Conservation (phyloP, 352 stramenopile species). For the Globisporangium uncinulatum region DNA sequence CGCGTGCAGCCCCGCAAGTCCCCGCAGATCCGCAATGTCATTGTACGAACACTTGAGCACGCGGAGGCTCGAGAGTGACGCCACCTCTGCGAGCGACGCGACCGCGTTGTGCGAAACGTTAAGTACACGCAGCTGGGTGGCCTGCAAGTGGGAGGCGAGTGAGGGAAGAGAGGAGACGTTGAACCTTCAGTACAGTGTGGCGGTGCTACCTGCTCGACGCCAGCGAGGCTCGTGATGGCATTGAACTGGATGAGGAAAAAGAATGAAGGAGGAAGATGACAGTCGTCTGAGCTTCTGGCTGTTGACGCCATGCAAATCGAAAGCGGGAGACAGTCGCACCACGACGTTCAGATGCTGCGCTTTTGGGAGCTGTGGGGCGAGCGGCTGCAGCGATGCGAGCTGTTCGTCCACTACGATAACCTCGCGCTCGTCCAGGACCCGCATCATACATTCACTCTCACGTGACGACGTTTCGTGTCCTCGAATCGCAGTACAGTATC, state of each 20-base stretch:
- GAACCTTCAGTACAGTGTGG: not conserved
- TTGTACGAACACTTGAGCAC: conserved; percentile 59
- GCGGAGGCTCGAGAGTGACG: conserved; percentile 29
- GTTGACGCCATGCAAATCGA: not conserved
- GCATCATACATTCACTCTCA: conserved; percentile 19
- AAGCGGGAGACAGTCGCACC: conserved; percentile 16
- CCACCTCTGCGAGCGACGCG: conserved; percentile 34
- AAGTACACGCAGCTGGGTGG: conserved; percentile 38
- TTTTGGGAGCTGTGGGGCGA: conserved; percentile 14
- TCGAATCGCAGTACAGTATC: not conserved
- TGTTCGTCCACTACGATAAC: conserved; percentile 54
- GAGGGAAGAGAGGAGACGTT: not conserved
- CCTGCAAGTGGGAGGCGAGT: conserved; percentile 12
- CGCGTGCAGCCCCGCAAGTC: conserved; percentile 18
- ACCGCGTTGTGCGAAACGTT: conserved; percentile 64
- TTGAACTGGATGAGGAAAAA: conserved; percentile 52
- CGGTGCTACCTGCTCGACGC: conserved; percentile 34
- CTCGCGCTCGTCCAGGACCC: conserved; percentile 30
- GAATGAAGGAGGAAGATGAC: not conserved
- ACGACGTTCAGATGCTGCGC: conserved; percentile 57
- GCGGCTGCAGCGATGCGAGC: conserved; percentile 23
- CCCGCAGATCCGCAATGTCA: conserved; percentile 41
- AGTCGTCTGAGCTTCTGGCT: not conserved
- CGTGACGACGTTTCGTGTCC: not conserved
- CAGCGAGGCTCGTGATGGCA: conserved; percentile 26